These are phyloP conservation scores for Saprolegnia parasitica DNA, from an alignment of 352 stramenopile species.

Conservation along the genomic window DNA sequence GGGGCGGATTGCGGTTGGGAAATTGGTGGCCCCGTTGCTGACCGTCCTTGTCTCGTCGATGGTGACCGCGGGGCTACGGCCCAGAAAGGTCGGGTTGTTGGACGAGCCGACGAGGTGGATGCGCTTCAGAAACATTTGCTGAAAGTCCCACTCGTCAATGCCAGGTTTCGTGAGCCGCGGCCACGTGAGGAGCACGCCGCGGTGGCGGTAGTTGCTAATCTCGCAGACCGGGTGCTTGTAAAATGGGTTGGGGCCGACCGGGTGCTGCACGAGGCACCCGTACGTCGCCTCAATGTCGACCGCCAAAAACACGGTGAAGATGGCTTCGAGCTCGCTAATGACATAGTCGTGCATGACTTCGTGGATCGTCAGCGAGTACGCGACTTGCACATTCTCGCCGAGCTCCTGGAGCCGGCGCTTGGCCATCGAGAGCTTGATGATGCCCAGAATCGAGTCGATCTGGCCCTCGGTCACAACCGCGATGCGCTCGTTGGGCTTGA, in stretches of 20 bases:
- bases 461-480: not conserved
- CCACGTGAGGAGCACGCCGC: constrained; percentile 5
- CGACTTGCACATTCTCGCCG: not conserved
- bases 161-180: not conserved
- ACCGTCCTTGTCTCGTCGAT: not conserved
- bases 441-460: constrained; percentile 3
- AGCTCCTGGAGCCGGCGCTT: not conserved
- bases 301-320: not conserved
- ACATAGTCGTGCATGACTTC: constrained; percentile 7
- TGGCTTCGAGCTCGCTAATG: not conserved
- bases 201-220: not conserved
- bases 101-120: constrained; percentile 1
- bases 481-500: not conserved
- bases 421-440: not conserved
- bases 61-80: not conserved
- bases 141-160: constrained; percentile 4
- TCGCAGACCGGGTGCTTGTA: not conserved
- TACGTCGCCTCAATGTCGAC: not conserved
- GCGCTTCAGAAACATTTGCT: not conserved
- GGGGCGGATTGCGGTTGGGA: too few relatives aligned
- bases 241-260: not conserved
- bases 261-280: not conserved
- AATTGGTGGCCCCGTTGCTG: not conserved
- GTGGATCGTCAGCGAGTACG: not conserved
- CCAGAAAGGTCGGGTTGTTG: not conserved